phyloP scores from a whole-genome alignment of 1,284 basidiomycete species.

The Xerocomus subilludens region DNA sequence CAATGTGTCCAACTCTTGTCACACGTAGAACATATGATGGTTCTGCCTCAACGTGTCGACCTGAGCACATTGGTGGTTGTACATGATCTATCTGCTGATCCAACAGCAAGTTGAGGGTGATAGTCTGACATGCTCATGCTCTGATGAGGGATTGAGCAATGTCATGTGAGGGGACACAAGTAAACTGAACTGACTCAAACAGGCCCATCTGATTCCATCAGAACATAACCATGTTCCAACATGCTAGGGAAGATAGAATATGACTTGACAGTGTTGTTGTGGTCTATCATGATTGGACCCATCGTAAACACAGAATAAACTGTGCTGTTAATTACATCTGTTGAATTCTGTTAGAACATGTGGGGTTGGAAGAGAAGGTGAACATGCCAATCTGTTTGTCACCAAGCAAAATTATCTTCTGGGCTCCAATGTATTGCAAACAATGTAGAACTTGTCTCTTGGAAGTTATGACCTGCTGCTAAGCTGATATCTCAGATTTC shows the following conservation, averaged over 20 bases:
- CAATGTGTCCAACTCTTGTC: conserved; percentile 2
- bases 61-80: conserved; percentile 77
- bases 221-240: conserved; percentile 76
- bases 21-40: conserved; percentile 63
- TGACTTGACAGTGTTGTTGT: conserved; percentile 79
- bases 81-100: conserved; percentile 84
- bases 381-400: conserved; percentile 69
- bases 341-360: background rate
- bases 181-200: conserved; percentile 72
- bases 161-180: background rate
- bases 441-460: conserved; percentile 63
- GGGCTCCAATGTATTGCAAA: conserved; percentile 87
- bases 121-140: conserved; percentile 80
- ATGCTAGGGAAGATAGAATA: conserved; percentile 76
- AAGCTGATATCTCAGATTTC: conserved; percentile 62
- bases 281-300: conserved; percentile 78
- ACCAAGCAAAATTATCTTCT: conserved; percentile 90
- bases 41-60: conserved; percentile 73
- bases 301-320: conserved; percentile 72
- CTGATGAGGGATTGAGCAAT: conserved; percentile 56
- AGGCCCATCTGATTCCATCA: conserved; percentile 79
- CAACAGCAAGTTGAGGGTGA: conserved; percentile 85
- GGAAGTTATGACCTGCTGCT: background rate
- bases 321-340: conserved; percentile 77
- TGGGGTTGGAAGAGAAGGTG: background rate